Base-by-base conservation (phyloP, 106 monocot genomes). In the Dioscorea zingiberensis region DNA sequence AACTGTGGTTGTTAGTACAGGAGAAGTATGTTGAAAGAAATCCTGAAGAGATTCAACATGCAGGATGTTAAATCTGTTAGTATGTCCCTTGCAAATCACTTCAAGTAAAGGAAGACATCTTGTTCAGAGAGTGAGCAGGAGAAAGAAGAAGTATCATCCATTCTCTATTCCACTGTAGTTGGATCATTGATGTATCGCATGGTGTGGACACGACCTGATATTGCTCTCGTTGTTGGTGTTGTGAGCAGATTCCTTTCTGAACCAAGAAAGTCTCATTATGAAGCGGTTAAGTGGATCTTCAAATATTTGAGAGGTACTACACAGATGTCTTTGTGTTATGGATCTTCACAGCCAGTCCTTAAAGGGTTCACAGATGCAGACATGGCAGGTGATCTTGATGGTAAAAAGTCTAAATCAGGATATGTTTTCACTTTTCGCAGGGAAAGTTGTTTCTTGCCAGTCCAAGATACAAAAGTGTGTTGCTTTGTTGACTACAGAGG, bases 401-500 rank as follows among this genome's bases (percentile, higher is more conserved):
- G 7, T 30, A 30, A 7, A 30, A 30, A 30, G 30, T 30, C 7
- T 2, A 30, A 2, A 3, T 3, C 7, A 30, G 30, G 45, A 15
- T 59, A 53, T 55, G 13, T 67, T 10, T 51, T 74, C 38, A 74
- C 59, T 60, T 49, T 74, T 19, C n/a, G 21, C 0, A 51, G 59
- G 58, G 15, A 48, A 49, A 51, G 66, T 21, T 51, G 22, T 49
- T 23, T 51, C 51, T 25, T 66, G 23, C 21, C 14, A 54, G 2
- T 67, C 51, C 8, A 51, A 24, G 0, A 7, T 74, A 18, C 25
- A 30, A 75, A 30, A 27, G 14, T 29, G 13, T 25, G 21, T 44
- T 11, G 16, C 32, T 4, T 38, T 75, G 14, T 68, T 29, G n/a
- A 68, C 49, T 0, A 68, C 23, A 1, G 12, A 75, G 13, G 68